Percentiles rank a stretch among this genome's conserved stretches.
These are phyloP conservation scores for Mucor plumbeus DNA, from an alignment of 371 early-diverging fungal genomes.

Conservation along the genomic window DNA sequence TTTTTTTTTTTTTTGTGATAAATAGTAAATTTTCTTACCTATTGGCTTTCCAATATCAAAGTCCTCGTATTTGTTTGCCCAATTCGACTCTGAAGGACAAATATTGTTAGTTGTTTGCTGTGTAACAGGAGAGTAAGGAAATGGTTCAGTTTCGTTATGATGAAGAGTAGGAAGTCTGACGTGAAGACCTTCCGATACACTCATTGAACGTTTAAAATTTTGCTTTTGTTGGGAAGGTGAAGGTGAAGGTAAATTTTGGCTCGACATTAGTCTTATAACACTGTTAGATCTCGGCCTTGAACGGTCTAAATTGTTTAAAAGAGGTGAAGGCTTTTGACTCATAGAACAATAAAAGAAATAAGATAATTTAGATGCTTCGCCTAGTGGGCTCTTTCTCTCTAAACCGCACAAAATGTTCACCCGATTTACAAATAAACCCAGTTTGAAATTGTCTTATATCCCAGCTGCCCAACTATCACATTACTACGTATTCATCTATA, in stretches of 20 bases:
- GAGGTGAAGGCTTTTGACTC: conserved; percentile 15
- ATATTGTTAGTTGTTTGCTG: conserved; percentile 3
- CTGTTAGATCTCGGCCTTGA: conserved; percentile 22
- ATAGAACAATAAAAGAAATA: conserved; percentile 8
- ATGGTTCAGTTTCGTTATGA: conserved; percentile 22
- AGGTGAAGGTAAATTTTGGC: conserved; percentile 13
- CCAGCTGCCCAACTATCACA: background rate
- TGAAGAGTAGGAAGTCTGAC: conserved; percentile 22
- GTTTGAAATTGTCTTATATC: background rate
- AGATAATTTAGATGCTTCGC: background rate
- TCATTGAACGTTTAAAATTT: conserved; percentile 22
- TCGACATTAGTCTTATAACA: conserved; percentile 14
- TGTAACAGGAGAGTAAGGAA: conserved; percentile 12
- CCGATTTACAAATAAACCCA: conserved; percentile 10
- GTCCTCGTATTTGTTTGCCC: conserved; percentile 48
- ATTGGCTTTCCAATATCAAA: conserved; percentile 50
- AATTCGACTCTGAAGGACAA: conserved; percentile 33
- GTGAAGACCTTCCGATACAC: conserved; percentile 29
- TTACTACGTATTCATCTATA: background rate
- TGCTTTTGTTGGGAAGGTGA: conserved; percentile 14
- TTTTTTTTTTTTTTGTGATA: background rate
- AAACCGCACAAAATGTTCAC: conserved; percentile 15
- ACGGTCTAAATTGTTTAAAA: background rate
- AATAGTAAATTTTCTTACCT: conserved; percentile 22
- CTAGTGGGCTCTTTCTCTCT: background rate